Base-by-base conservation (phyloP, 768 basidiomycete genomes). In the Amanita pallidorosea region DNA sequence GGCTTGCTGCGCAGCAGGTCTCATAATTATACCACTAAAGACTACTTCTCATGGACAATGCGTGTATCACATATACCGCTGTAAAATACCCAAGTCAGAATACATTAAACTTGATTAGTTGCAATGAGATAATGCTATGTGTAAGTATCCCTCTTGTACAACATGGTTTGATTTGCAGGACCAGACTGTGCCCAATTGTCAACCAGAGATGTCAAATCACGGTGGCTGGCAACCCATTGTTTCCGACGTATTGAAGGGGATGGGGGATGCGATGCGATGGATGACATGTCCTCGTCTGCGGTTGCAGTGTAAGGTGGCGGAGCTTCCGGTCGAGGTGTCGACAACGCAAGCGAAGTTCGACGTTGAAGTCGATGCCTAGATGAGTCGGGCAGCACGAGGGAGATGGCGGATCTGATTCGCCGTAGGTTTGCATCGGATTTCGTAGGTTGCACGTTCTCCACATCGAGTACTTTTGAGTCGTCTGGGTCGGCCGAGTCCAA, bases 191-290 rank as follows among this genome's bases (percentile, higher is more conserved):
- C 64, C 79, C 79, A 87, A 47, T 78, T 70, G 51, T 78, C 67
- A 49, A 83, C 77, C 15, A 85, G 70, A 6, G 73, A 69, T n/a
- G 70, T 61, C 40, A 85, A 72, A 58, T 80, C 77, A 9, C 79
- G 68, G 57, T 83, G 77, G 53, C 80, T 83, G 17, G 61, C 64
- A 35, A 66, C 69, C 43, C 38, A 37, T 54, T 45, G 37, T 31
- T 65, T 62, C n/a, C 72, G 69, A 45, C 76, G 70, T 15, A 81
- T 67, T 7, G 73, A 70, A 1, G 80, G 77, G 4, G 74, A 69
- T 2, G 75, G 69, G 1, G 71, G 70, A 27, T 66, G 63, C 7
- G 68, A 58, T 29, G 64, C 57, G n/a, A 64, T 58, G 12, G 67
- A 62, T 25, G 72, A 65, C 58, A 76, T 65, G 45, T 54, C 53